Percentiles rank a stretch among this genome's conserved stretches.
These are phyloP conservation scores for Clathrospora elynae DNA, from an alignment of 2,329 filamentous ascomycete species.

Conservation along the genomic window DNA sequence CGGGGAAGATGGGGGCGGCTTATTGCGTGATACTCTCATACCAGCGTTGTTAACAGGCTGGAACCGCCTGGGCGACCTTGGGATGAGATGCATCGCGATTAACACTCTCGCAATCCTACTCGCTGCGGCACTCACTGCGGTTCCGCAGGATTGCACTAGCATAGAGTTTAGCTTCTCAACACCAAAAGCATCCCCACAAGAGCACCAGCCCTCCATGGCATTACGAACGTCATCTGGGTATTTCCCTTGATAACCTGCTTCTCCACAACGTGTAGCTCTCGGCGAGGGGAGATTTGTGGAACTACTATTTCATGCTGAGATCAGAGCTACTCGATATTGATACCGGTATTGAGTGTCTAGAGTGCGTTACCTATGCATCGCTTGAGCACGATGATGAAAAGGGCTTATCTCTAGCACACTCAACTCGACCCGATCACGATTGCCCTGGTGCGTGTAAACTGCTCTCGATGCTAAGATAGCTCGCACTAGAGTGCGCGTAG, in stretches of 20 bases:
- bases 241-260: constrained; percentile 19
- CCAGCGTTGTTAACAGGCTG: too few relatives aligned
- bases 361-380: too few relatives aligned
- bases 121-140: constrained; percentile 8
- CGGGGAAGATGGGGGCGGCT: constrained; percentile 1
- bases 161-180: constrained; percentile 34
- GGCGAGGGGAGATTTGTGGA: constrained; percentile 19
- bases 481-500: constrained; percentile 9
- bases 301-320: background rate
- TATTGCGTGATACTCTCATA: background rate
- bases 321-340: too few relatives aligned
- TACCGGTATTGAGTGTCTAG: too few relatives aligned
- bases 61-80: too few relatives aligned
- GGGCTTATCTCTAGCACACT: background rate
- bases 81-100: background rate
- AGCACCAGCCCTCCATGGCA: constrained; percentile 14
- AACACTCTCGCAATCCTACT: constrained; percentile 11
- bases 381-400: too few relatives aligned
- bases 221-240: constrained; percentile 17
- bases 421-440: background rate
- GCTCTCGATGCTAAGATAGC: constrained; percentile 4
- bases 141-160: constrained; percentile 26
- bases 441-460: background rate
- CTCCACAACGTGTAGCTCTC: constrained; percentile 15
- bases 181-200: constrained; percentile 16